These are phyloP conservation scores for Paramecium pentaurelia DNA, from an alignment of 73 alveolate species.

Conservation along the genomic window DNA sequence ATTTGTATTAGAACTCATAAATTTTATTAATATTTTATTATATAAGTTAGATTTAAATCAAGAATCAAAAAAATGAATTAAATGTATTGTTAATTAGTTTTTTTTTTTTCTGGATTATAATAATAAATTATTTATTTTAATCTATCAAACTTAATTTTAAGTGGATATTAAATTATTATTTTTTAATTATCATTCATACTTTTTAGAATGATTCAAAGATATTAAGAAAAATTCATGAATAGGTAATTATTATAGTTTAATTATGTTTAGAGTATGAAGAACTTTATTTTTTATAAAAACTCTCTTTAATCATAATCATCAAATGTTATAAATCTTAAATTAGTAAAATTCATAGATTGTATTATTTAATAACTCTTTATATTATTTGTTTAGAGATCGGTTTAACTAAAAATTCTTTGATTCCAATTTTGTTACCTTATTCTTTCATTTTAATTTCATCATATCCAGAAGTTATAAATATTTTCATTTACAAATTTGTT, in stretches of 20 bases:
- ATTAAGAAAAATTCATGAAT: no score
- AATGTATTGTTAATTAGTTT: not conserved
- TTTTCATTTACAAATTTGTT: not conserved
- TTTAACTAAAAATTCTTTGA: not conserved
- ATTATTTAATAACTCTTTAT: not conserved
- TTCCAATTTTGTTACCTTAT: not conserved
- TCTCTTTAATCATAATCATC: not conserved
- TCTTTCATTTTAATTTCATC: not conserved
- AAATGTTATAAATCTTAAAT: not conserved
- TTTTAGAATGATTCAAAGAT: no score
- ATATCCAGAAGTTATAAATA: not conserved
- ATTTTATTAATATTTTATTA: not conserved
- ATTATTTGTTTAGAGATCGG: not conserved
- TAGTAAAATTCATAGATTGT: not conserved
- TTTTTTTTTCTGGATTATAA: no score
- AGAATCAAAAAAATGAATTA: not conserved
- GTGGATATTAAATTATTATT: no score
- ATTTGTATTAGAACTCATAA: not conserved
- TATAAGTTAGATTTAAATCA: not conserved
- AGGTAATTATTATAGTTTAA: no score
- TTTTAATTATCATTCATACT: no score
- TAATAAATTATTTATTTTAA: no score
- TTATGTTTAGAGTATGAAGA: not conserved
- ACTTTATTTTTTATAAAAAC: not conserved
- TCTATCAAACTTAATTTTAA: no score